phyloP scores from a whole-genome alignment of 164 flowering plant genomes.

The Berberis thunbergii region DNA sequence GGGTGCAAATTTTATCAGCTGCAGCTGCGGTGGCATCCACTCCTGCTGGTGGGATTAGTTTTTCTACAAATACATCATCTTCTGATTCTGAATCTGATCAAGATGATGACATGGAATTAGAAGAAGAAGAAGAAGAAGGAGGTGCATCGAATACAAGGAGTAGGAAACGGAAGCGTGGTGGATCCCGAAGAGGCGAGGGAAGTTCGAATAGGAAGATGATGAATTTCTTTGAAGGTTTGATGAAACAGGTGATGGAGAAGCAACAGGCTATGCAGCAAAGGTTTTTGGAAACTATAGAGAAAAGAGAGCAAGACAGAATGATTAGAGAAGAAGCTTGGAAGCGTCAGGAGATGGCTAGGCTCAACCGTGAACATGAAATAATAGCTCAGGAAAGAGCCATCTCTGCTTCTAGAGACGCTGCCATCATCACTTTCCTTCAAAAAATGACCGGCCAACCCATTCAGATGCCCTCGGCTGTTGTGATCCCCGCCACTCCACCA shows the following conservation, averaged over 20 bases:
- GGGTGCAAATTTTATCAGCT: neutral
- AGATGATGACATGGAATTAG: conserved; percentile 20
- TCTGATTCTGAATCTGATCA: conserved; percentile 25
- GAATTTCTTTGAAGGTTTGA: conserved; percentile 46
- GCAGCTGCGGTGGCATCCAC: conserved; percentile 8
- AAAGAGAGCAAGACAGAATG: conserved; percentile 43
- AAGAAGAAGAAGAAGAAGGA: conserved; percentile 3
- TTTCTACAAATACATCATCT: conserved; percentile 40
- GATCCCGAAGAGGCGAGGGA: conserved; percentile 5
- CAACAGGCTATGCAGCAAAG: conserved; percentile 55
- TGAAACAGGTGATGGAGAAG: conserved; percentile 45
- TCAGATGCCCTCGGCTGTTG: neutral
- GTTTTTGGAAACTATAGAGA: conserved; percentile 58
- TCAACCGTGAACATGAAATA: conserved; percentile 51
- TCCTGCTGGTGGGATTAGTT: conserved; percentile 26
- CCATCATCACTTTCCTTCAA: conserved; percentile 54
- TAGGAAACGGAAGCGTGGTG: conserved; percentile 1
- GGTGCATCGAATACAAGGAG: neutral
- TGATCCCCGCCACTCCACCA: neutral
- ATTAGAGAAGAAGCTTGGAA: conserved; percentile 67
- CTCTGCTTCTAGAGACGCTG: conserved; percentile 59
- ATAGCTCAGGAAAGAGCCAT: conserved; percentile 53
- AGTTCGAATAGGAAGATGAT: conserved; percentile 41
- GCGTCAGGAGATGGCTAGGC: conserved; percentile 50
- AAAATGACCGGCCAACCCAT: conserved; percentile 37